A percentile compares a stretch with the other conserved stretches of the same genome.
Conservation (phyloP, 495 filamentous ascomycete genomes). For the Penicillium verhagenii region DNA sequence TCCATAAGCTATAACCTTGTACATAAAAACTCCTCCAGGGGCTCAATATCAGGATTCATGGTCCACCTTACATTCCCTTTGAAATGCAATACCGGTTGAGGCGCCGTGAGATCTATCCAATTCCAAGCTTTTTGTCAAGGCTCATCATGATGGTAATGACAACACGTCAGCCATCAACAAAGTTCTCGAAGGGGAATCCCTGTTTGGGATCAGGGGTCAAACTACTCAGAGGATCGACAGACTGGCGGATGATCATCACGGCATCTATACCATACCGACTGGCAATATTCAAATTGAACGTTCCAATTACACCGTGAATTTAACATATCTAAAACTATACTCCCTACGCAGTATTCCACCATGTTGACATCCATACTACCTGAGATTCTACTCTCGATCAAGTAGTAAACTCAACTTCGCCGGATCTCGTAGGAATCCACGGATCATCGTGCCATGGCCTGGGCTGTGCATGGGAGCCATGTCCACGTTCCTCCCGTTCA, state of each 20-base stretch:
- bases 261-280: neutral
- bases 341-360: too few relatives aligned
- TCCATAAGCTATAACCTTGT: too few relatives aligned
- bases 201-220: neutral
- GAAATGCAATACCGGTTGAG: neutral
- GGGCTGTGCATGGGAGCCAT: neutral
- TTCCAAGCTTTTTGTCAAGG: too few relatives aligned
- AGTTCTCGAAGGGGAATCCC: neutral
- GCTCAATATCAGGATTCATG: neutral
- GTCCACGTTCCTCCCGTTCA: neutral
- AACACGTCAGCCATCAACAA: too few relatives aligned
- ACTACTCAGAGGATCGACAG: neutral
- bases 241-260: neutral
- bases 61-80: neutral
- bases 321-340: too few relatives aligned
- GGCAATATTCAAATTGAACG: neutral
- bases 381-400: too few relatives aligned
- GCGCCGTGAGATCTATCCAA: neutral
- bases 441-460: neutral
- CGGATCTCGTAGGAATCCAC: neutral
- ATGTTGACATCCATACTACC: too few relatives aligned
- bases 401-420: neutral
- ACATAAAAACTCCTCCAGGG: neutral
- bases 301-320: too few relatives aligned
- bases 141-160: too few relatives aligned